phyloP scores from a whole-genome alignment of 257 asterid species.

The Solanum habrochaites region DNA sequence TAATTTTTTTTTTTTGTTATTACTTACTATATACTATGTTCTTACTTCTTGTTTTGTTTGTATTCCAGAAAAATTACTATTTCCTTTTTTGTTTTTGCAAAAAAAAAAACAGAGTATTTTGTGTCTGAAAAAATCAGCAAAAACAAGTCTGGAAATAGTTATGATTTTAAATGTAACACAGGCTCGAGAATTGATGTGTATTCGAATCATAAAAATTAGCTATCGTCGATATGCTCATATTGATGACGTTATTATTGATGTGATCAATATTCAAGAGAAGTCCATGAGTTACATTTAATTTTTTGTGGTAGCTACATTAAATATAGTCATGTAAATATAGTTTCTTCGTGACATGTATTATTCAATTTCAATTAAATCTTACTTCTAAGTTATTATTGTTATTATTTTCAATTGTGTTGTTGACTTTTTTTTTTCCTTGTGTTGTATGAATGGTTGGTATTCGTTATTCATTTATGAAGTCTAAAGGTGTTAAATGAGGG shows the following conservation, averaged over 20 bases:
- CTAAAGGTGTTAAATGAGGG: fast-evolving
- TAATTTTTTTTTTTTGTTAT: constrained; percentile 1
- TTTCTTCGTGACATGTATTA: background rate
- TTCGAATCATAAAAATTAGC: background rate
- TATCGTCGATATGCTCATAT: background rate
- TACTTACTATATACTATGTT: constrained; percentile 2
- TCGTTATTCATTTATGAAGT: background rate
- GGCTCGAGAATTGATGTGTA: background rate
- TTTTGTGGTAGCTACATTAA: background rate
- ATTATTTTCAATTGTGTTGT: background rate
- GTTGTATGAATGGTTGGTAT: background rate
- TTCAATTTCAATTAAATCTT: background rate
- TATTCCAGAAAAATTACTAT: constrained; percentile 14
- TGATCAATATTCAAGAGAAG: constrained; percentile 36
- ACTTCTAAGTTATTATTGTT: too few species aligned
- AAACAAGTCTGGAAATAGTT: constrained; percentile 69
- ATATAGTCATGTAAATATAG: background rate
- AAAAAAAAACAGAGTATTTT: background rate
- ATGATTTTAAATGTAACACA: background rate
- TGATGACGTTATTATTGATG: background rate
- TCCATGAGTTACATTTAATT: constrained; percentile 57
- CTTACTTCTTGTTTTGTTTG: background rate
- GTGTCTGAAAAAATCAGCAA: constrained; percentile 16
- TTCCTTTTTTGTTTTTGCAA: constrained; percentile 52
- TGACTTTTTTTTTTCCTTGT: background rate